A percentile compares a stretch with the other conserved stretches of the same genome.
phyloP scores from a whole-genome alignment of 345 rosid species.

The Moricandia arvensis region DNA sequence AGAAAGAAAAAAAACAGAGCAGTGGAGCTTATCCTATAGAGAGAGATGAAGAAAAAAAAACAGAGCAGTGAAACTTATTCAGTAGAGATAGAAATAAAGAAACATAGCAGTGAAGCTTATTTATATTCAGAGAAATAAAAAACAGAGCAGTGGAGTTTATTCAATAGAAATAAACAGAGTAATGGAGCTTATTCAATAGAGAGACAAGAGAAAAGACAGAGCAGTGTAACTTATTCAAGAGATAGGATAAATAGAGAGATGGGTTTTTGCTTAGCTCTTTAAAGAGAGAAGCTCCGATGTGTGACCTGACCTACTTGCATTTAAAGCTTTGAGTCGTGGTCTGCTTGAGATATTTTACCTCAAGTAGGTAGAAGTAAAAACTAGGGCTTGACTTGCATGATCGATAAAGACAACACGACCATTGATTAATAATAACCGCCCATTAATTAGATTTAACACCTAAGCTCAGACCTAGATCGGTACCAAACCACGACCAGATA shows the following conservation, averaged over 20 bases:
- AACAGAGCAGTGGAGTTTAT: not conserved
- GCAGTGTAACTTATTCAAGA: not conserved
- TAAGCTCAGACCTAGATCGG: not conserved
- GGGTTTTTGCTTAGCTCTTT: constrained; percentile 40
- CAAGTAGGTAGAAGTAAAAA: constrained; percentile 30
- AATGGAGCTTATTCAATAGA: not conserved
- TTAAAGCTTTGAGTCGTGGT: constrained; percentile 44
- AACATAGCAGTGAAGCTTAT: not conserved
- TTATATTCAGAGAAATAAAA: not conserved
- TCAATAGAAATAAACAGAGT: not conserved
- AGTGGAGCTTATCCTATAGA: not conserved
- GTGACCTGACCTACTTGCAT: constrained; percentile 55
- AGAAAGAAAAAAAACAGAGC: not conserved
- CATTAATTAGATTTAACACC: not conserved
- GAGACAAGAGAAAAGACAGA: not conserved
- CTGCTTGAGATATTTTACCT: constrained; percentile 25
- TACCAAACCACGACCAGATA: not conserved
- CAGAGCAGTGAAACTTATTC: not conserved
- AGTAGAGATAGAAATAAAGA: not conserved
- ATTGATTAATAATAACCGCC: not conserved
- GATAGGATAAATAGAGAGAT: constrained; percentile 9
- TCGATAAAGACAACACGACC: not conserved
- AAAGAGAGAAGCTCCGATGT: constrained; percentile 45
- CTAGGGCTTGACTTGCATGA: constrained; percentile 6
- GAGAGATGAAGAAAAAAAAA: not conserved